Evolutionary conservation across 768 basidiomycete species (phyloP).

Genomic region (Panellus pusillus): DNA sequence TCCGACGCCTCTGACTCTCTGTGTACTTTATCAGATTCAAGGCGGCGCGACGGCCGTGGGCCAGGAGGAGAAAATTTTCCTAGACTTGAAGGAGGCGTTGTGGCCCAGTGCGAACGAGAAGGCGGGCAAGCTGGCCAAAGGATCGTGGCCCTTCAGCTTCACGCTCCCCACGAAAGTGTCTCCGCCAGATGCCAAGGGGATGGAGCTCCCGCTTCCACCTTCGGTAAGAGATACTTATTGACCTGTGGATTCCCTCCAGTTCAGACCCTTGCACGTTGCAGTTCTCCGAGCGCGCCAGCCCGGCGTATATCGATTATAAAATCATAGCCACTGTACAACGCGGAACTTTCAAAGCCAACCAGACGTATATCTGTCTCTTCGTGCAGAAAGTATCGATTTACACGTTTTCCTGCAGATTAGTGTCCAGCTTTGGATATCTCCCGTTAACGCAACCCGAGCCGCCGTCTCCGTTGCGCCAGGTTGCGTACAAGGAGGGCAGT

Average conservation of each 20-base stretch:
- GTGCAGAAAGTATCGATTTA: neutral
- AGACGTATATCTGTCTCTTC: constrained; percentile 37
- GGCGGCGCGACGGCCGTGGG: constrained; percentile 54
- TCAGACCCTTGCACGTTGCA: too few species aligned
- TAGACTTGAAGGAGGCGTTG: constrained; percentile 41
- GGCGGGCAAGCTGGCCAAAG: constrained; percentile 38
- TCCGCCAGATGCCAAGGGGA: constrained; percentile 36
- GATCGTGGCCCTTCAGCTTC: constrained; percentile 52
- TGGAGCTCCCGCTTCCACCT: constrained; percentile 37
- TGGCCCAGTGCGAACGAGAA: constrained; percentile 37
- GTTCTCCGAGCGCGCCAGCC: constrained; percentile 56
- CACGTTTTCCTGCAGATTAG: constrained; percentile 23
- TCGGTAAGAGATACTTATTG: constrained; percentile 37
- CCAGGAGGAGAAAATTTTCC: constrained; percentile 52
- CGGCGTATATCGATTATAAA: constrained; percentile 58
- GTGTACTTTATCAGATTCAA: constrained; percentile 34
- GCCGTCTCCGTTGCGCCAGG: constrained; percentile 34
- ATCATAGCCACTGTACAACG: constrained; percentile 51
- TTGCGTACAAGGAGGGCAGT: constrained; percentile 35
- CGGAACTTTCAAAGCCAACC: constrained; percentile 47
- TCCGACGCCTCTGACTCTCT: too few species aligned
- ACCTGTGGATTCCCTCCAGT: too few species aligned
- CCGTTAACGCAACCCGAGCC: constrained; percentile 33
- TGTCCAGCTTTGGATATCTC: constrained; percentile 33
- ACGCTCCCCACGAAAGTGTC: constrained; percentile 44